phyloP scores from a whole-genome alignment of 805 yeast genomes.

The Torulaspora quercuum region DNA sequence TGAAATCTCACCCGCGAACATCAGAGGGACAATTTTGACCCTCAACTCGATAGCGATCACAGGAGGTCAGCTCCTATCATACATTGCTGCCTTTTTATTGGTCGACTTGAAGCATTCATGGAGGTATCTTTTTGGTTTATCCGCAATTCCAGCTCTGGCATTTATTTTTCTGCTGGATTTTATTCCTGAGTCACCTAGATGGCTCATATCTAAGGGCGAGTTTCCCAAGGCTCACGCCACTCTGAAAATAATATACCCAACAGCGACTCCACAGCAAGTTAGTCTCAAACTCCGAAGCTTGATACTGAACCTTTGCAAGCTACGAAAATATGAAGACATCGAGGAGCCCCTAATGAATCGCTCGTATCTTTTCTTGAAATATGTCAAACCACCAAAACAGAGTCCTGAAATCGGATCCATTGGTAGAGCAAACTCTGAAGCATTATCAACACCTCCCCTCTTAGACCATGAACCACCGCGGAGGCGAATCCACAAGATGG shows the following conservation, averaged over 20 bases:
- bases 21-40: slow-evolving; percentile 40
- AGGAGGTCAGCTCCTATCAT: slow-evolving; percentile 49
- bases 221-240: slow-evolving; percentile 41
- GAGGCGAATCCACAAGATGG: slow-evolving; percentile 23
- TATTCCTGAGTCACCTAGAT: slow-evolving; percentile 54
- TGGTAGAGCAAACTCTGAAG: background rate
- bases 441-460: background rate
- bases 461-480: background rate
- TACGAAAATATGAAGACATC: slow-evolving; percentile 34
- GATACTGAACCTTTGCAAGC: slow-evolving; percentile 41
- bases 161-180: slow-evolving; percentile 38
- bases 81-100: slow-evolving; percentile 38
- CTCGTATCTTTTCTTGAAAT: background rate
- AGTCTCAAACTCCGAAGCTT: slow-evolving; percentile 46
- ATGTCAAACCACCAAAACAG: background rate
- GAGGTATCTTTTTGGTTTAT: slow-evolving; percentile 41
- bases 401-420: background rate
- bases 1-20: slow-evolving; percentile 46
- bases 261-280: slow-evolving; percentile 43
- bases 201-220: slow-evolving; percentile 37
- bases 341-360: slow-evolving; percentile 19
- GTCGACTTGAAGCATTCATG: slow-evolving; percentile 31
- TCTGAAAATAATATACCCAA: slow-evolving; percentile 44
- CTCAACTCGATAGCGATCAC: slow-evolving; percentile 46
- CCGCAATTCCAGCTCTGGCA: slow-evolving; percentile 43